These are phyloP conservation scores for Phytophthora brassicae DNA, from an alignment of 352 stramenopile genomes.

Conservation along the genomic window DNA sequence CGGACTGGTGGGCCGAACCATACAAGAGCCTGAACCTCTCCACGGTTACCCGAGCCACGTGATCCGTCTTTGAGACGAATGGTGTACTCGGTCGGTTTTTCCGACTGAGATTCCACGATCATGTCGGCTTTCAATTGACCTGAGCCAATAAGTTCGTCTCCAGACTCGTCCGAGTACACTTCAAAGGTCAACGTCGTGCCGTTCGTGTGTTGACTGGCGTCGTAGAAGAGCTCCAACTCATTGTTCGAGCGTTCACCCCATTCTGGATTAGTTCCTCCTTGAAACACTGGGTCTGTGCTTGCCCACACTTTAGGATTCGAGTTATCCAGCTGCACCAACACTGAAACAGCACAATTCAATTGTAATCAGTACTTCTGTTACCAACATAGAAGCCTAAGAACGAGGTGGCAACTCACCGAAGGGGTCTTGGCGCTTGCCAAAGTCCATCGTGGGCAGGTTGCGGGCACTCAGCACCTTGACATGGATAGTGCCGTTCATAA, in stretches of 20 bases:
- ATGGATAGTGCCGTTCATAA: conserved; percentile 72
- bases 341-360: conserved; percentile 28
- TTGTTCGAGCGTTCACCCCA: conserved; percentile 74
- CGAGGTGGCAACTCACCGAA: conserved; percentile 42
- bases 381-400: background rate
- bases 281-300: conserved; percentile 65
- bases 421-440: conserved; percentile 79
- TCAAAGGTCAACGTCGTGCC: conserved; percentile 58
- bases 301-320: conserved; percentile 61
- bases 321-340: conserved; percentile 70
- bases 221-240: conserved; percentile 83
- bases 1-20: conserved; percentile 81
- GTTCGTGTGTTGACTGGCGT: conserved; percentile 54
- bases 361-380: conserved; percentile 11
- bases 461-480: conserved; percentile 63
- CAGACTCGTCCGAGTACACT: conserved; percentile 72
- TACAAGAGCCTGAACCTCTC: conserved; percentile 60
- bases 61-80: conserved; percentile 56
- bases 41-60: conserved; percentile 41
- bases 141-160: conserved; percentile 74
- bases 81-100: conserved; percentile 36
- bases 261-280: conserved; percentile 60
- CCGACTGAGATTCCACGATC: conserved; percentile 45
- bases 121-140: conserved; percentile 52
- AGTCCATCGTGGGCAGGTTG: conserved; percentile 76